Evolutionary conservation across 805 yeast species (phyloP), one percentile per base, ranked within the genome.

Genomic region (Jamesozyma hellenica): DNA sequence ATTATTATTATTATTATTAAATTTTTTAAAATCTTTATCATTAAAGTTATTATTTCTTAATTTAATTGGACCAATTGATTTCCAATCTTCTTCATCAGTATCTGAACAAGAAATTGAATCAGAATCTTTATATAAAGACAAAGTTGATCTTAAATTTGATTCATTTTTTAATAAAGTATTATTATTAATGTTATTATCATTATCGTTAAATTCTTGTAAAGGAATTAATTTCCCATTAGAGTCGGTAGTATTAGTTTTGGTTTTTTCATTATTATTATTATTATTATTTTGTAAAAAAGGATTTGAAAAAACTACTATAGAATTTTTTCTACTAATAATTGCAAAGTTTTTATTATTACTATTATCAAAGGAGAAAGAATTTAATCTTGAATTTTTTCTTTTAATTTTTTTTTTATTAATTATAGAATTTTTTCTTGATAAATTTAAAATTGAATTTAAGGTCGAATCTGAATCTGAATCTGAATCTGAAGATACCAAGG

Each of bases 51-150:
- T 45, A 35, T 48, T 63, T 35, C 82, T 64, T 42, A 85, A 64
- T 31, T 74, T 65, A 28, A 74, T 77, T 1, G 95, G 85, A 1
- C 96, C 96, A 39, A 88, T 80, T 0, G 86, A 66, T 45, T 79
- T 82, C 98, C 98, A 90, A 61, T 90, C 97, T 61, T 90, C 98
- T 55, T 90, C 97, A 60, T 90, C 98, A 0, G 98, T 90, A 53
- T 85, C 94, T 33, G 78, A 71, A 38, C 72, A 37, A 63, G 63
- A 50, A 56, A 67, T 47, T 70, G 35, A 23, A 15, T 29, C 34
- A 11, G 27, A 10, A n/a, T 19, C 13, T 14, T 29, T n/a, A 4
- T 29, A 14, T 16, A 18, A 12, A 4, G 34, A 16, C 10, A 55
- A 40, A 1, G 62, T 58, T 3, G 62, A 55, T 39, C 62, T 49